These are phyloP conservation scores for Nannizziopsis arthrosporioides DNA, from an alignment of 2,329 filamentous ascomycete species.

Conservation along the genomic window DNA sequence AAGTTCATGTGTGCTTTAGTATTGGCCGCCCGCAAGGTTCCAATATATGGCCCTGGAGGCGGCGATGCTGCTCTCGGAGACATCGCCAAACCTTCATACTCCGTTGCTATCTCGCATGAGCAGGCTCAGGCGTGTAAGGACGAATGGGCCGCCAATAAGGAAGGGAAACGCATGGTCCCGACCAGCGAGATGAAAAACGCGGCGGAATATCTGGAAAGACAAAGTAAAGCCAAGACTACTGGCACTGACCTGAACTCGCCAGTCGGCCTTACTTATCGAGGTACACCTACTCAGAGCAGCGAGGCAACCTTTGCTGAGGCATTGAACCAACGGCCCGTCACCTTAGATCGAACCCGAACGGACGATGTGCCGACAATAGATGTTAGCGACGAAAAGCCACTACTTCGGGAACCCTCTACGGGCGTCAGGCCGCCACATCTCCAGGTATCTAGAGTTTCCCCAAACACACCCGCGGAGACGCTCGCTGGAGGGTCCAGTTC, in stretches of 20 bases:
- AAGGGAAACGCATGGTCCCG: conserved; percentile 55
- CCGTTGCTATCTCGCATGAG: conserved; percentile 60
- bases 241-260: conserved; percentile 23
- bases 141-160: conserved; percentile 48
- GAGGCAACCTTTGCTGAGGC: conserved; percentile 27
- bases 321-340: conserved; percentile 26
- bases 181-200: conserved; percentile 16
- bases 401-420: conserved; percentile 30
- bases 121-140: conserved; percentile 55
- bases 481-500: conserved; percentile 6
- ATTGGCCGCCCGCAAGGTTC: conserved; percentile 71
- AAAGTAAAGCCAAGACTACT: conserved; percentile 21
- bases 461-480: conserved; percentile 14
- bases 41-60: conserved; percentile 71
- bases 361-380: conserved; percentile 21
- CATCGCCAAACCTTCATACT: conserved; percentile 64
- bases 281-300: conserved; percentile 19
- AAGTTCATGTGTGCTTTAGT: conserved; percentile 96
- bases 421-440: conserved; percentile 23
- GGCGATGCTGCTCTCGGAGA: conserved; percentile 51
- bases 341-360: conserved; percentile 23
- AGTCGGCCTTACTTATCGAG: conserved; percentile 23
- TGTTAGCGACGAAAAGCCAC: conserved; percentile 20
- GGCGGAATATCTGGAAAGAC: conserved; percentile 4
- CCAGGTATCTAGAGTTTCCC: neutral